These are phyloP conservation scores for Basipetospora chlamydospora DNA, from an alignment of 2,329 filamentous ascomycete genomes.

Conservation along the genomic window DNA sequence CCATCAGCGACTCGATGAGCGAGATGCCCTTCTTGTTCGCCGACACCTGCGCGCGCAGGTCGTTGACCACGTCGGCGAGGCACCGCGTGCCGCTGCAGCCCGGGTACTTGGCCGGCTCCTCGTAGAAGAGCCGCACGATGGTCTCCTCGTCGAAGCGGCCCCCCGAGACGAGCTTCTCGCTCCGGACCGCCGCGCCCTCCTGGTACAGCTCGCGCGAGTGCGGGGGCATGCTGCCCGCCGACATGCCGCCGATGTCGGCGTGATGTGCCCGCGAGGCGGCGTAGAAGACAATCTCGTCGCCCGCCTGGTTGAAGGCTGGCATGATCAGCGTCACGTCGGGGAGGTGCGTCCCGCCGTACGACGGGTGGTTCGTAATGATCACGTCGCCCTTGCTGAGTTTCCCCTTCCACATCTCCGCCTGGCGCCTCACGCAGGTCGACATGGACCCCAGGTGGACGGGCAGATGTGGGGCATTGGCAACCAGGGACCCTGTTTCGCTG, in stretches of 20 bases:
- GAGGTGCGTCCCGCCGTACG: constrained; percentile 69
- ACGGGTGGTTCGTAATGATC: constrained; percentile 70
- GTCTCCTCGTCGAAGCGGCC: constrained; percentile 66
- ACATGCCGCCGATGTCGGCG: constrained; percentile 72
- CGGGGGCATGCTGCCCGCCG: constrained; percentile 70
- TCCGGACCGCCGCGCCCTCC: constrained; percentile 48
- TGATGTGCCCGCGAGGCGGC: constrained; percentile 70
- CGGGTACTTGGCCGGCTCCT: constrained; percentile 58
- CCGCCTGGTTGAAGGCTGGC: constrained; percentile 52
- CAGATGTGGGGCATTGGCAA: constrained; percentile 67
- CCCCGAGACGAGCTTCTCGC: constrained; percentile 57
- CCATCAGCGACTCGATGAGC: constrained; percentile 60
- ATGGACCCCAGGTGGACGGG: constrained; percentile 72
- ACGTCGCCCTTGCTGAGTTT: constrained; percentile 68
- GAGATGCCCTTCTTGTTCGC: constrained; percentile 77
- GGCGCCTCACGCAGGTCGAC: constrained; percentile 66
- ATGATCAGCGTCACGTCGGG: constrained; percentile 73
- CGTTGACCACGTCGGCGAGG: constrained; percentile 68
- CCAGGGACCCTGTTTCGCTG: constrained; percentile 58
- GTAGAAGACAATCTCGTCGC: constrained; percentile 65
- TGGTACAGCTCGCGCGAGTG: constrained; percentile 50
- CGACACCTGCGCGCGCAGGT: constrained; percentile 70
- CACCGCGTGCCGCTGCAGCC: constrained; percentile 69
- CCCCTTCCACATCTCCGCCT: constrained; percentile 66
- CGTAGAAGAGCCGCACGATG: constrained; percentile 56